Base-by-base conservation (phyloP, 1,284 basidiomycete species). In the Malassezia equina region DNA sequence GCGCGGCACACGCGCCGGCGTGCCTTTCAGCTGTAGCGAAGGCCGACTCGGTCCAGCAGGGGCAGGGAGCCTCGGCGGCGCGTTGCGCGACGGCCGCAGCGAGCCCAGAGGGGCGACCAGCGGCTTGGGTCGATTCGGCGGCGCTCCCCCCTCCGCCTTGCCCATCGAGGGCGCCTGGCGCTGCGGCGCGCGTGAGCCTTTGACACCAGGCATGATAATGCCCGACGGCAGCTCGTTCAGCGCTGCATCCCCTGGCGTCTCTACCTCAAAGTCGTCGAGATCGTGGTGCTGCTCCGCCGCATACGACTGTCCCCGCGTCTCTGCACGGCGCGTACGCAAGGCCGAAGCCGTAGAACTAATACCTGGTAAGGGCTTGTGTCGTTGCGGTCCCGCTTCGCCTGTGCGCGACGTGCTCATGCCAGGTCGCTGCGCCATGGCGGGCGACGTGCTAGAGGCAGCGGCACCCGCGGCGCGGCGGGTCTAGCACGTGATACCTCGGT, bases 261-360 rank as follows among this genome's bases (percentile, higher is more conserved):
- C 69, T 27, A 68, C 67, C 41, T 69, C 67, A 47, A 67, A 66
- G 39, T 63, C 64, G 52, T 64, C 50, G 7, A 41, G 40, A n/a
- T 67, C 64, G 47, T 63, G 64, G 15, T 13, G 33, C 8, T 34
- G 15, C 33, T 13, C 33, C 25, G 55, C 36, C 27, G 55, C 15
- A 19, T 61, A 29, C 13, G 34, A 12, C 28, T 5, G 13, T 13
- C 34, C 33, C 5, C 27, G 42, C 25, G 19, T 19, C 21, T 60
- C 57, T 1, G 59, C 54, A 42, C 68, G 60, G 13, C 66, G 61
- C 17, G 55, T 64, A 8, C 69, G 67, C 25, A 71, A 53, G 7
- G 66, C 69, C 2, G 66, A 68, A 15, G 68, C 69, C 15, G 69
- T 71, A 13, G 64, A 60, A 24, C 66, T 70, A 31, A 71, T 67